phyloP scores from a whole-genome alignment of 2,329 filamentous ascomycete species.

The Fusarium armeniacum region DNA sequence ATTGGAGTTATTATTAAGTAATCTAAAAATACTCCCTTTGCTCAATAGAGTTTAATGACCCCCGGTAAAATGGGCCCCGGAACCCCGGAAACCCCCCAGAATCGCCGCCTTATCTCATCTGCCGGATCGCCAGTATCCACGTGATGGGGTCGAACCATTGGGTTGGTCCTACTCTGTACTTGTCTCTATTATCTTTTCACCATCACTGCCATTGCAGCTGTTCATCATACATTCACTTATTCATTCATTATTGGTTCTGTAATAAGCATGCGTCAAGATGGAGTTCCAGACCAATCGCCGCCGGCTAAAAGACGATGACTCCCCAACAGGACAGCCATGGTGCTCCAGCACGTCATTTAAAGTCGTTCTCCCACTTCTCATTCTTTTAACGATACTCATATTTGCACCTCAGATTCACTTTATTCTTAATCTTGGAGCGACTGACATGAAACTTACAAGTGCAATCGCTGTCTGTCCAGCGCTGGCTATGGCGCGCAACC shows the following conservation, averaged over 20 bases:
- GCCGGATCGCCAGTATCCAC: slow-evolving; percentile 30
- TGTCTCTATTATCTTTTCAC: background rate
- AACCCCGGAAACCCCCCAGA: slow-evolving; percentile 16
- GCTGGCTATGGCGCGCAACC: slow-evolving; percentile 49
- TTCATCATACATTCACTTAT: background rate
- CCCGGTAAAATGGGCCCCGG: slow-evolving; percentile 17
- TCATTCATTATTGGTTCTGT: too few species aligned
- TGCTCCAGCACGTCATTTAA: slow-evolving; percentile 36
- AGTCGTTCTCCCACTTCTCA: slow-evolving; percentile 34
- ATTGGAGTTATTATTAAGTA: background rate
- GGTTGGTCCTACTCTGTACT: slow-evolving; percentile 28
- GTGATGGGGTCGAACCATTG: slow-evolving; percentile 32
- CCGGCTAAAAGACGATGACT: background rate
- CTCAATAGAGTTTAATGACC: background rate
- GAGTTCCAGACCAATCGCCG: background rate
- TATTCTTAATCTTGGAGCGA: slow-evolving; percentile 14
- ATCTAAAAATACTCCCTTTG: background rate
- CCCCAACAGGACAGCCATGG: slow-evolving; percentile 9
- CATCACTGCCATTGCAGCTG: background rate
- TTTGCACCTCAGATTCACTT: slow-evolving; percentile 33
- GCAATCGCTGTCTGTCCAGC: slow-evolving; percentile 39
- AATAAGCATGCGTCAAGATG: slow-evolving; percentile 33
- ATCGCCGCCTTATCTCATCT: background rate
- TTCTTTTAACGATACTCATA: slow-evolving; percentile 37
- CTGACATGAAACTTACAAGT: slow-evolving; percentile 39